A percentile compares a stretch with the other conserved stretches of the same genome.
These are phyloP conservation scores for Populus davidiana DNA, from an alignment of 345 rosid species.

Conservation along the genomic window DNA sequence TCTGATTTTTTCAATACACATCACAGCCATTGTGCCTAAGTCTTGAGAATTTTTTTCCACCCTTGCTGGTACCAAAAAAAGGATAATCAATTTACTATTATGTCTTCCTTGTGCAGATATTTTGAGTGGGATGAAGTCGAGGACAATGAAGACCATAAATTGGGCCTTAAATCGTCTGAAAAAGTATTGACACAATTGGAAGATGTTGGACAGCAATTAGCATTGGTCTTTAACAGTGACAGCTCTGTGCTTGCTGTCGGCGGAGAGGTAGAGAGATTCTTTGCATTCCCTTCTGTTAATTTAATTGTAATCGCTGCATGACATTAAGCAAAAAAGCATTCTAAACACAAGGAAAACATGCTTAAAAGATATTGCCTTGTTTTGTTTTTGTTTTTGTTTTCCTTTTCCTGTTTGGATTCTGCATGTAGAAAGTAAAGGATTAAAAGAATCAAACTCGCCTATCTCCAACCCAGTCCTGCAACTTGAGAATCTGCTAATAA, in stretches of 20 bases:
- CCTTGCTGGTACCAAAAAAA: not conserved
- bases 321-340: not conserved
- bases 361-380: not conserved
- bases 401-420: not conserved
- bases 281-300: not conserved
- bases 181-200: conserved; percentile 50
- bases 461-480: not conserved
- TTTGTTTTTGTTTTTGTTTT: not conserved
- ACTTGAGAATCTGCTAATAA: not conserved
- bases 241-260: conserved; percentile 75
- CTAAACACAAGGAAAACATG: not conserved
- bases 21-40: not conserved
- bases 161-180: conserved; percentile 49
- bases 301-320: conserved; percentile 4
- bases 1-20: not conserved
- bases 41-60: not conserved
- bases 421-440: not conserved
- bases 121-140: conserved; percentile 62
- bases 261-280: conserved; percentile 61
- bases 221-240: conserved; percentile 61
- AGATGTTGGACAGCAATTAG: conserved; percentile 72
- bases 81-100: not conserved
- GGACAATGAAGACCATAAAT: conserved; percentile 36
- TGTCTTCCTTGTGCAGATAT: conserved; percentile 38
- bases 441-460: not conserved